A percentile compares a stretch with the other conserved stretches of the same genome.
Evolutionary conservation across 2,329 filamentous ascomycete species (phyloP).

Genomic region (Colletotrichum kahawae): DNA sequence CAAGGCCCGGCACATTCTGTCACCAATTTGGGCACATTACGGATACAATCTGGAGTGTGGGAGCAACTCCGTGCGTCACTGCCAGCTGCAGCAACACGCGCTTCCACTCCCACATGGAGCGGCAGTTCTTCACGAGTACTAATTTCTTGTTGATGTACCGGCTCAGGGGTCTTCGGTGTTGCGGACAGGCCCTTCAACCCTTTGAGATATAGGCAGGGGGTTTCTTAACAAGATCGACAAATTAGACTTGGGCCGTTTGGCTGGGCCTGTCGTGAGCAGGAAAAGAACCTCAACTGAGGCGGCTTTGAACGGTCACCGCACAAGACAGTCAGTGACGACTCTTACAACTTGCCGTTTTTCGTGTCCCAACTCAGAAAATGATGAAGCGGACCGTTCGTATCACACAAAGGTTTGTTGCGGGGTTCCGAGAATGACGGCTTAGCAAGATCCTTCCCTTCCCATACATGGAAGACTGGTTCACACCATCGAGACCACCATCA

Average conservation of each 20-base stretch:
- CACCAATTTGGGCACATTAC: neutral
- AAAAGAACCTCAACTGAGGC: neutral
- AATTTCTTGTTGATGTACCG: slow-evolving; percentile 16
- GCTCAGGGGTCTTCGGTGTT: neutral
- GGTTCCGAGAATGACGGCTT: neutral
- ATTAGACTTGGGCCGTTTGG: neutral
- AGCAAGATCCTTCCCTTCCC: neutral
- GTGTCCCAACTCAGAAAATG: neutral
- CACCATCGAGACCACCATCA: neutral
- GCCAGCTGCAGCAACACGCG: neutral
- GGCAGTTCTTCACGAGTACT: slow-evolving; percentile 17
- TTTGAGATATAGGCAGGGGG: slow-evolving; percentile 13
- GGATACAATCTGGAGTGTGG: neutral
- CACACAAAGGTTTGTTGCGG: neutral
- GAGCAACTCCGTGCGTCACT: neutral
- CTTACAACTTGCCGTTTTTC: neutral
- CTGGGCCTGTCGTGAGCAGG: neutral
- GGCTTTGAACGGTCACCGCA: neutral
- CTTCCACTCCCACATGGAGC: neutral
- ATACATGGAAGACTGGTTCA: neutral
- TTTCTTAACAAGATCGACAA: slow-evolving; percentile 19
- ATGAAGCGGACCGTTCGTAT: neutral
- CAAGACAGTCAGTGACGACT: neutral
- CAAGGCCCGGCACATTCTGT: neutral
- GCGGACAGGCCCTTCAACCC: neutral